A percentile compares a stretch with the other conserved stretches of the same genome.
These are phyloP conservation scores for Dacryopinax primogenitus DNA, from an alignment of 768 basidiomycete genomes.

Conservation along the genomic window DNA sequence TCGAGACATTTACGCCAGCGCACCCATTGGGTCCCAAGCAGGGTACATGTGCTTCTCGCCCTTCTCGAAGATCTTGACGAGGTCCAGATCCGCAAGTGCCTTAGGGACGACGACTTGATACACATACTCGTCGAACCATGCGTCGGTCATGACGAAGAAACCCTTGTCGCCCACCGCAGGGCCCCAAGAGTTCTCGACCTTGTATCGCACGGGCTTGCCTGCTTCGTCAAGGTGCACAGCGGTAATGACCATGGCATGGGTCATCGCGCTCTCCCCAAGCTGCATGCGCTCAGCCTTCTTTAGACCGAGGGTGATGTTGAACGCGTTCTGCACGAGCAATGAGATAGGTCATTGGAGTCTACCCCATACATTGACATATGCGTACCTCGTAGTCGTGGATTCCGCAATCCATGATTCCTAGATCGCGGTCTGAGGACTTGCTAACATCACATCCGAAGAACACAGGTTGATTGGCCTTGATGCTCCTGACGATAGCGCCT, in stretches of 20 bases:
- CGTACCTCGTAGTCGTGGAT: conserved; percentile 70
- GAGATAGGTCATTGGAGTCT: no score
- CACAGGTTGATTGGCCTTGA: conserved; percentile 78
- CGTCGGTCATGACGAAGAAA: conserved; percentile 82
- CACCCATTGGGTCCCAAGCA: conserved; percentile 81
- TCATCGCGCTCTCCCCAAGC: conserved; percentile 79
- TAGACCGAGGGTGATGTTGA: conserved; percentile 65
- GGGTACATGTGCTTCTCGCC: conserved; percentile 57
- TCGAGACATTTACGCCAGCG: conserved; percentile 17
- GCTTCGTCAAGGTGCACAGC: conserved; percentile 71
- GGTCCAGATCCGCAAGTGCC: conserved; percentile 62
- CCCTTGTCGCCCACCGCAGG: conserved; percentile 64
- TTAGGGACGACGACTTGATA: conserved; percentile 89
- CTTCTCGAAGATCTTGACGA: conserved; percentile 65
- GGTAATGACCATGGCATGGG: conserved; percentile 88
- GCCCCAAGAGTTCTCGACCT: conserved; percentile 96
- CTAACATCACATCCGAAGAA: conserved; percentile 98
- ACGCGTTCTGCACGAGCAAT: conserved; percentile 57
- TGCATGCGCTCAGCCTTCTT: conserved; percentile 76
- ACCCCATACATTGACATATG: no score
- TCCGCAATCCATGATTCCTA: conserved; percentile 77
- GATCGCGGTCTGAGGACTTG: conserved; percentile 53
- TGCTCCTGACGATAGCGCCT: conserved; percentile 63
- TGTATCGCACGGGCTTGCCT: conserved; percentile 77
- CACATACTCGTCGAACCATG: conserved; percentile 86